phyloP scores from a whole-genome alignment of 208 protist genomes.

The Wallacemonas rigidus region DNA sequence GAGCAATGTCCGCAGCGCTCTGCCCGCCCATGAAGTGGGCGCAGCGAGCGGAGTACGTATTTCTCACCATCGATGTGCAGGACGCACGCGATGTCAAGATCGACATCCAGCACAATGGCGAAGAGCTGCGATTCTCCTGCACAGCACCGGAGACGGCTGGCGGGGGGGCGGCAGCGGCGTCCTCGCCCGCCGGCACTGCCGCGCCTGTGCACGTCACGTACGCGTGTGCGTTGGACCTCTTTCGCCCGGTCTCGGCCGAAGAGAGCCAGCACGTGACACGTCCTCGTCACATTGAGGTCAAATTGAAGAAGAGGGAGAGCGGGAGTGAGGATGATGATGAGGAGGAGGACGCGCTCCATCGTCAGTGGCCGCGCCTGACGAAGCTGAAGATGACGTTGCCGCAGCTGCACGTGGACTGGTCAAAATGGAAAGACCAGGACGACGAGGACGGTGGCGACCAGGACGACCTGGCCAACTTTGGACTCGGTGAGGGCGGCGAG shows the following conservation, averaged over 20 bases:
- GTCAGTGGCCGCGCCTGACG: slow-evolving; percentile 80
- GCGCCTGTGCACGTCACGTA: slow-evolving; percentile 24
- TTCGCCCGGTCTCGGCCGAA: slow-evolving; percentile 60
- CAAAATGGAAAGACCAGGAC: slow-evolving; percentile 80
- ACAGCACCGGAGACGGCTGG: slow-evolving; percentile 15
- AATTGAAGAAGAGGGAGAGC: slow-evolving; percentile 66
- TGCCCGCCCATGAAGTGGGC: slow-evolving; percentile 84
- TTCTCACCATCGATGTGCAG: slow-evolving; percentile 78
- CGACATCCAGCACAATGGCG: slow-evolving; percentile 56
- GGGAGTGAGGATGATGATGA: slow-evolving; percentile 23
- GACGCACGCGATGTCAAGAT: slow-evolving; percentile 73
- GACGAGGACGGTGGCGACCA: slow-evolving; percentile 39
- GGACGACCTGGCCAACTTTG: slow-evolving; percentile 30
- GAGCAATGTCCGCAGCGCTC: slow-evolving; percentile 22
- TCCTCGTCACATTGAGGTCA: slow-evolving; percentile 76
- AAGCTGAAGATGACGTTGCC: slow-evolving; percentile 56
- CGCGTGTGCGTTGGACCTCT: slow-evolving; percentile 51
- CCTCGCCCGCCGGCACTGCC: slow-evolving; percentile 10
- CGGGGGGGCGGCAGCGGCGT: slow-evolving; percentile 1
- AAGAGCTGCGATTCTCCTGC: slow-evolving; percentile 47
- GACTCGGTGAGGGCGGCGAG: slow-evolving; percentile 24
- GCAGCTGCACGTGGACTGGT: slow-evolving; percentile 88
- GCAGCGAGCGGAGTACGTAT: slow-evolving; percentile 74
- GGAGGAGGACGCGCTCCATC: slow-evolving; percentile 46
- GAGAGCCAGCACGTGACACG: slow-evolving; percentile 77